Conservation (phyloP, 805 yeast species). For the Starmerella ratchasimensis region DNA sequence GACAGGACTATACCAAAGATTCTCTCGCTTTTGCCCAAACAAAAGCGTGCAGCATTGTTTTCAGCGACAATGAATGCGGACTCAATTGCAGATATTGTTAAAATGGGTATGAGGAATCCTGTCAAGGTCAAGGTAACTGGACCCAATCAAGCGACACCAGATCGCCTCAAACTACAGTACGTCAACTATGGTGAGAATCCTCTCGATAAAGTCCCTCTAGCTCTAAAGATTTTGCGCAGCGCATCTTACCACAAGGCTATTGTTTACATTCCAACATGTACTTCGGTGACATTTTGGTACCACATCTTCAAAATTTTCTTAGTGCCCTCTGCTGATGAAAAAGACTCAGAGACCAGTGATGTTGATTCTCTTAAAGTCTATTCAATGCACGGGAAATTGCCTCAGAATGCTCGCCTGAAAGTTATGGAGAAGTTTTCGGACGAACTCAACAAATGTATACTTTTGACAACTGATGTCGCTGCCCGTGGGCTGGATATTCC, state of each 20-base stretch:
- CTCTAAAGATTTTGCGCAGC: slow-evolving; percentile 40
- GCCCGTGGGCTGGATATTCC: slow-evolving; percentile 95
- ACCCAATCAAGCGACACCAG: slow-evolving; percentile 33
- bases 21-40: slow-evolving; percentile 63
- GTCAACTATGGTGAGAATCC: slow-evolving; percentile 43
- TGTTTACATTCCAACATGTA: slow-evolving; percentile 86
- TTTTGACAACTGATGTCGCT: slow-evolving; percentile 95
- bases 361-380: slow-evolving; percentile 32
- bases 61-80: slow-evolving; percentile 76
- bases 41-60: slow-evolving; percentile 83
- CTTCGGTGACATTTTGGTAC: slow-evolving; percentile 58
- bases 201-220: slow-evolving; percentile 42
- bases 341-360: neutral
- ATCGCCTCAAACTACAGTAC: slow-evolving; percentile 40
- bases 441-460: slow-evolving; percentile 36
- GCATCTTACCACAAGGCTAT: slow-evolving; percentile 63
- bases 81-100: slow-evolving; percentile 65
- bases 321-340: neutral
- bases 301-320: slow-evolving; percentile 13
- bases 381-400: slow-evolving; percentile 83
- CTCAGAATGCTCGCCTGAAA: slow-evolving; percentile 63
- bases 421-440: slow-evolving; percentile 51
- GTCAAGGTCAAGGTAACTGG: slow-evolving; percentile 65
- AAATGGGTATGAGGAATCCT: slow-evolving; percentile 87
- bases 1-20: slow-evolving; percentile 54